A percentile compares a stretch with the other conserved stretches of the same genome.
These are phyloP conservation scores for Verbena officinalis DNA, from an alignment of 257 asterid species.

Conservation along the genomic window DNA sequence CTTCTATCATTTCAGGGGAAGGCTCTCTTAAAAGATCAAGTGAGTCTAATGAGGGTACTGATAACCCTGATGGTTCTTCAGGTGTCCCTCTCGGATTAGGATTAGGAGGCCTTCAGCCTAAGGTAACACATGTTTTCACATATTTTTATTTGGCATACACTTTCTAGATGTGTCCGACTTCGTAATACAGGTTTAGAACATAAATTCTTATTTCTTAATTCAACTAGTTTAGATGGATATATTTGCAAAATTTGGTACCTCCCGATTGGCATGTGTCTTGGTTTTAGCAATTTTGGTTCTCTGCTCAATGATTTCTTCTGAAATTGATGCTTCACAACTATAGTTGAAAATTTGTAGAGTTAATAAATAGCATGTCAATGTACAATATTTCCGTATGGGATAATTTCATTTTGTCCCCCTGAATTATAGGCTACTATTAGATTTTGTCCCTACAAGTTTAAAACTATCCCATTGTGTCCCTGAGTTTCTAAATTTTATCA, in stretches of 20 bases:
- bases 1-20: conserved; percentile 38
- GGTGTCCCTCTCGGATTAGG: conserved; percentile 84
- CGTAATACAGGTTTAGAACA: not conserved
- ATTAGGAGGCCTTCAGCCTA: conserved; percentile 74
- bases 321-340: not conserved
- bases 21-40: conserved; percentile 29
- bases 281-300: not conserved
- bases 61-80: conserved; percentile 44
- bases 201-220: not conserved
- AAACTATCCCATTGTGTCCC: no score
- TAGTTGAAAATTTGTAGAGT: not conserved
- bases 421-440: no score
- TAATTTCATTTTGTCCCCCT: no score
- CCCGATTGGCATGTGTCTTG: not conserved
- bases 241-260: not conserved
- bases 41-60: conserved; percentile 38
- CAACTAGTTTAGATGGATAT: conserved; percentile 2
- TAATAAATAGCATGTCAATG: not conserved
- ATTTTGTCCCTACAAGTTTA: no score
- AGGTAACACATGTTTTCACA: conserved; percentile 44
- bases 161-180: not conserved
- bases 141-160: not conserved
- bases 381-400: not conserved
- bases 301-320: not conserved
- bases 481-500: no score